Percentiles rank a stretch among this genome's conserved stretches.
phyloP scores from a whole-genome alignment of 1,139 yeast species.

The Geotrichum candidum region DNA sequence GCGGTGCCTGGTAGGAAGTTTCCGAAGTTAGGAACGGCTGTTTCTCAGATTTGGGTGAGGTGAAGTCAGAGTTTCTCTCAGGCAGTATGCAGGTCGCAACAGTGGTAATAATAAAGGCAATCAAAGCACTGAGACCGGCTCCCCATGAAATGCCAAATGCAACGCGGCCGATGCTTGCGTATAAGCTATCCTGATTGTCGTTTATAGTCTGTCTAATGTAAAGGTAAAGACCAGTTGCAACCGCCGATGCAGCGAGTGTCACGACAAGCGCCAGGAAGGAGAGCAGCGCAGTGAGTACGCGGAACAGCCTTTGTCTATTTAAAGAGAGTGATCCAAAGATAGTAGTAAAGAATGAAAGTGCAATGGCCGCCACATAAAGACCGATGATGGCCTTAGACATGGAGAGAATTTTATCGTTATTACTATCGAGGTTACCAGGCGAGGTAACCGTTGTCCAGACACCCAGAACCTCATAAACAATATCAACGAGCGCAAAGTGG shows the following conservation, averaged over 20 bases:
- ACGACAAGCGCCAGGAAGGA: constrained; percentile 4
- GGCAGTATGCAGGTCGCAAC: neutral
- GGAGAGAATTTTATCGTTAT: constrained; percentile 1
- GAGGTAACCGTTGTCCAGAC: neutral
- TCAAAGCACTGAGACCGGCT: constrained; percentile 2
- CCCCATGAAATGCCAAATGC: constrained; percentile 13
- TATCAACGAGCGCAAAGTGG: constrained; percentile 6
- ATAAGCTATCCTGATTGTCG: neutral
- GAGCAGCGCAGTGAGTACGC: constrained; percentile 4
- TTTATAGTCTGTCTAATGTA: constrained; percentile 5
- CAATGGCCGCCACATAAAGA: constrained; percentile 1
- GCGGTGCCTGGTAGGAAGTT: neutral
- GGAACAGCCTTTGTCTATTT: neutral
- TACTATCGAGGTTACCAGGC: constrained; percentile 1
- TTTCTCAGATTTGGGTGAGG: constrained; percentile 2
- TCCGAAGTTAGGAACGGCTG: constrained; percentile 7
- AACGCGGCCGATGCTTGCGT: constrained; percentile 2
- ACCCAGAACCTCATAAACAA: constrained; percentile 4
- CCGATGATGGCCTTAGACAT: constrained; percentile 3
- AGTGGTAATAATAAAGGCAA: constrained; percentile 5
- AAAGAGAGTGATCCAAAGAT: neutral
- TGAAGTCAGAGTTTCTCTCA: neutral
- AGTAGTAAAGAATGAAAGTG: neutral
- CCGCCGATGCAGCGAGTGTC: constrained; percentile 7
- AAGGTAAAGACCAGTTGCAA: constrained; percentile 9